These are phyloP conservation scores for Pisolithus orientalis DNA, from an alignment of 768 basidiomycete genomes.

Conservation along the genomic window DNA sequence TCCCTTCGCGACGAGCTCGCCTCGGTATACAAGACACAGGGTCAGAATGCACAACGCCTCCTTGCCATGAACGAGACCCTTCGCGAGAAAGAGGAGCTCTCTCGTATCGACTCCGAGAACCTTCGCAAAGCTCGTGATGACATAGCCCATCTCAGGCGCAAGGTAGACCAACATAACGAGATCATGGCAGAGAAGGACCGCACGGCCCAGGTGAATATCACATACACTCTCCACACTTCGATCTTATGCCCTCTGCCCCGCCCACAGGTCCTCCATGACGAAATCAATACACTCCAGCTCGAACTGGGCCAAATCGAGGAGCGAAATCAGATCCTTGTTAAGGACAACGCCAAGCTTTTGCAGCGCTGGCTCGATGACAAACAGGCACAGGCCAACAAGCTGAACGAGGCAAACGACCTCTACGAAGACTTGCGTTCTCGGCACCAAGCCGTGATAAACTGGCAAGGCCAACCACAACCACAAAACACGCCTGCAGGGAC, in stretches of 20 bases:
- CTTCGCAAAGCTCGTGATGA: conserved; percentile 75
- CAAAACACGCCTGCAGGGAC: conserved; percentile 2
- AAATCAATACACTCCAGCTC: conserved; percentile 85
- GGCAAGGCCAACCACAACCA: conserved; percentile 28
- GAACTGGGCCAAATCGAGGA: conserved; percentile 88
- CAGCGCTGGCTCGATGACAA: conserved; percentile 97
- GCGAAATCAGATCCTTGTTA: conserved; percentile 77
- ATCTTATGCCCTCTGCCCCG: background rate
- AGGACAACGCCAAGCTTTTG: conserved; percentile 91
- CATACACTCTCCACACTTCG: background rate
- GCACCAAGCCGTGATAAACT: conserved; percentile 55
- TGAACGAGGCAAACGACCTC: conserved; percentile 91
- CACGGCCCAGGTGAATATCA: conserved; percentile 68
- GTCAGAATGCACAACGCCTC: conserved; percentile 90
- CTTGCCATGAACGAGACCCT: conserved; percentile 93
- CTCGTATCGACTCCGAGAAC: conserved; percentile 75
- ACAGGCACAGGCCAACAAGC: conserved; percentile 85
- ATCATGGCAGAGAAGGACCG: conserved; percentile 85
- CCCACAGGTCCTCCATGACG: conserved; percentile 83
- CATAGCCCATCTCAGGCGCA: conserved; percentile 57
- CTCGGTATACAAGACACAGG: conserved; percentile 92
- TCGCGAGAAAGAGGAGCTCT: conserved; percentile 86
- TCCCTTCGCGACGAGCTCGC: conserved; percentile 88
- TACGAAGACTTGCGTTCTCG: conserved; percentile 82
- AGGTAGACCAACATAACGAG: conserved; percentile 79